Percentiles rank a stretch among this genome's conserved stretches.
These are phyloP conservation scores for Berkeleyomyces rouxiae DNA, from an alignment of 2,329 filamentous ascomycete genomes.

Conservation along the genomic window DNA sequence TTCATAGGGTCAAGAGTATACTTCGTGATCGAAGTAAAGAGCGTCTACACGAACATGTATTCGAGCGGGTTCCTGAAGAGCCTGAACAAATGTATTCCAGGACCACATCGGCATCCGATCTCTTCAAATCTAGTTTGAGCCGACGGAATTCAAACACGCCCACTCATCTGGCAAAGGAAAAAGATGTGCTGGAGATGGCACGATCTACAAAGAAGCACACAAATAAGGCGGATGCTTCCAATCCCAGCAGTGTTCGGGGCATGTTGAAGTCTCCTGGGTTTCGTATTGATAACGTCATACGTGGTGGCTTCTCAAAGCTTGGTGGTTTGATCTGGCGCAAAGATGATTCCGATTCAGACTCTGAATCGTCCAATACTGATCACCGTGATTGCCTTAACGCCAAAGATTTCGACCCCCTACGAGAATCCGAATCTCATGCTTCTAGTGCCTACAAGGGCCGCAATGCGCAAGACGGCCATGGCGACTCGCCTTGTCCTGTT, in stretches of 20 bases:
- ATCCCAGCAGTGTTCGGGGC: conserved; percentile 32
- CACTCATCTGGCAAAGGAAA: neutral
- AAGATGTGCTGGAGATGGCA: neutral
- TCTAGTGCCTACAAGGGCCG: neutral
- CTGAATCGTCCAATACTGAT: conserved; percentile 14
- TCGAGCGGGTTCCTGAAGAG: conserved; percentile 8
- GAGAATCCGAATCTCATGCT: neutral
- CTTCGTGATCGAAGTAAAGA: conserved; percentile 28
- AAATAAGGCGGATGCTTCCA: conserved; percentile 22
- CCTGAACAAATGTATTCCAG: neutral
- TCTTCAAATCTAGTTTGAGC: neutral
- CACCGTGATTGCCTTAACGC: conserved; percentile 10
- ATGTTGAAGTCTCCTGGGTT: conserved; percentile 54
- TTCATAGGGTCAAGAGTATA: conserved; percentile 38
- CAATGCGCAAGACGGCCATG: neutral
- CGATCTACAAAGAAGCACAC: neutral
- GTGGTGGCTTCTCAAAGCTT: conserved; percentile 38
- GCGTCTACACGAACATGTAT: conserved; percentile 4
- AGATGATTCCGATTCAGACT: conserved; percentile 21
- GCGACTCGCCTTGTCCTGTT: neutral
- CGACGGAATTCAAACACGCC: neutral
- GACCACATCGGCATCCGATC: conserved; percentile 6
- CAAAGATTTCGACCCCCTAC: neutral
- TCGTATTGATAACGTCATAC: conserved; percentile 56
- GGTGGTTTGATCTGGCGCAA: conserved; percentile 42